Evolutionary conservation across 495 filamentous ascomycete genomes (phyloP), one percentile per base, ranked within the genome.

Genomic region (Durotheca rogersii): DNA sequence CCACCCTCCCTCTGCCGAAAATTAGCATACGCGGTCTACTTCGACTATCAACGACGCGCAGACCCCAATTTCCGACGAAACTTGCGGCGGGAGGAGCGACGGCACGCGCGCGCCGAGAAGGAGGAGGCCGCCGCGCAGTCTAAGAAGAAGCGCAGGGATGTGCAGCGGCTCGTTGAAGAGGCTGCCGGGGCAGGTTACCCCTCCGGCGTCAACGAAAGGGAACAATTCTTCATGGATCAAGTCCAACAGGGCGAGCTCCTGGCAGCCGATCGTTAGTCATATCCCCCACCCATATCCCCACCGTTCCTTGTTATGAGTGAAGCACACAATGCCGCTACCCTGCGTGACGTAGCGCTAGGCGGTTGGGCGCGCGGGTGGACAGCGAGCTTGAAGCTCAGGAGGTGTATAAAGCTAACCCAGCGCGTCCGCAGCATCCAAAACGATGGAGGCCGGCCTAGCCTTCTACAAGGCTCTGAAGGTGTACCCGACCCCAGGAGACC

Each of bases 381-480:
- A 43, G 51, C 12, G 32, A 17, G 3, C 18, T 29, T 19, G 16
- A 38, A 18, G 47, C 47, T 42, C 36, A 49, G 27, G 19, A 46
- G 49, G 20, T 12, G 7, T 10, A 33, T n/a, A 1, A 17, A 29
- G 58, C 61, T 67, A 46, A 65, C 45, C 21, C 21, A 20, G 17
- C 2, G 9, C 10, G n/a, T 38, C 41, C 53, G 47, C 64, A 93
- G 88, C 85, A 52, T 70, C 81, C 47, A 81, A 86, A 58, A 81
- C 81, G 27, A 57, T 95, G 23, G 90, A 96, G 37, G 89, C 94
- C 37, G 91, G 94, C 18, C 76, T 97, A 41, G 86, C 85, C 70
- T 97, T 98, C 73, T 98, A 95, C 81, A 91, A 88, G 78, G 93
- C 93, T 30, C 79, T 98, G 60, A 98, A 97, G 78, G 93, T 98